These are phyloP conservation scores for Daldinia vernicosa DNA, from an alignment of 495 filamentous ascomycete genomes.

Conservation along the genomic window DNA sequence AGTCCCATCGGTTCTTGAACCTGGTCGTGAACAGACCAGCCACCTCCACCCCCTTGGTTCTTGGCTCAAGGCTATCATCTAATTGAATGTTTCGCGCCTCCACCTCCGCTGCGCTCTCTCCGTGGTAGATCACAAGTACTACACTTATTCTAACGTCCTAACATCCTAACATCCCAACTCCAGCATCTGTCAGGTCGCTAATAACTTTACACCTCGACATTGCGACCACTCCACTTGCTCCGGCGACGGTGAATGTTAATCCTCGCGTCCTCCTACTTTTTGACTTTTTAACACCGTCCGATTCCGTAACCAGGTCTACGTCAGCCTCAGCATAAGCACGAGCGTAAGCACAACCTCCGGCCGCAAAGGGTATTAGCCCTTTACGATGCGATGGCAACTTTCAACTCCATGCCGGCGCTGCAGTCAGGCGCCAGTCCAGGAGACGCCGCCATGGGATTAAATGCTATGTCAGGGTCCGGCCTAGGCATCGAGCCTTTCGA, in stretches of 20 bases:
- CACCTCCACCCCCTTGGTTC: conserved; percentile 25
- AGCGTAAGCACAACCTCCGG: conserved; percentile 2
- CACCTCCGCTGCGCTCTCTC: conserved; percentile 14
- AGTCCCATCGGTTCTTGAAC: neutral
- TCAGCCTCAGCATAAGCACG: conserved; percentile 7
- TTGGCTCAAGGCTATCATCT: neutral
- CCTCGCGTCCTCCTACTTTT: neutral
- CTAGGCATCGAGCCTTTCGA: conserved; percentile 54
- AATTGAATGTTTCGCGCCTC: conserved; percentile 34
- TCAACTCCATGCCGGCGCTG: conserved; percentile 58
- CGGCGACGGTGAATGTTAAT: conserved; percentile 5
- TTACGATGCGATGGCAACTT: conserved; percentile 60
- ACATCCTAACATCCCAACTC: conserved; percentile 19
- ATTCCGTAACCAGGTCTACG: neutral
- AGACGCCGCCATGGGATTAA: conserved; percentile 53
- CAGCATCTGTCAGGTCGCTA: neutral
- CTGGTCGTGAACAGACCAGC: conserved; percentile 14
- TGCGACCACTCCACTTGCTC: conserved; percentile 30
- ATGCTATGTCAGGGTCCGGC: conserved; percentile 39
- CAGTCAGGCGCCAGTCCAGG: conserved; percentile 47
- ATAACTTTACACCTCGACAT: neutral
- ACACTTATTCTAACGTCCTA: neutral
- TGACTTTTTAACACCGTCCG: neutral
- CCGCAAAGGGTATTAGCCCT: conserved; percentile 36
- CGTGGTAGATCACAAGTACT: conserved; percentile 9